These are phyloP conservation scores for Isoetes taiwanensis DNA, from an alignment of 75 land plant genomes.

Conservation along the genomic window DNA sequence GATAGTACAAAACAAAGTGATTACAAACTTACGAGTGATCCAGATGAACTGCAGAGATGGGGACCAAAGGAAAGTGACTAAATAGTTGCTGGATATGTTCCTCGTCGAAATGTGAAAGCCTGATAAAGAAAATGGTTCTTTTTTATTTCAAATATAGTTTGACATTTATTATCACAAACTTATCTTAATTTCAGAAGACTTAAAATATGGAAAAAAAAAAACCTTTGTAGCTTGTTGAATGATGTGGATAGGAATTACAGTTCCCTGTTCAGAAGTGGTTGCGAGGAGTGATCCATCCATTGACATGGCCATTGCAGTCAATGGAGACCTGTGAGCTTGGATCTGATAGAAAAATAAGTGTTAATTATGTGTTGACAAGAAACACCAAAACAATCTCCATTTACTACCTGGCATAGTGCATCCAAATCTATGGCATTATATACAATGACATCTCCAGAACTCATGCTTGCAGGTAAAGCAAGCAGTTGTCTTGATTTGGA, in stretches of 20 bases:
- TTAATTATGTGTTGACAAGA: background rate
- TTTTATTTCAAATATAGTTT: too few species aligned
- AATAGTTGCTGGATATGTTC: too few species aligned
- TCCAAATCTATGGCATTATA: conserved; percentile 63
- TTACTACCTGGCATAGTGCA: conserved; percentile 60
- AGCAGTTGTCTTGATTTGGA: conserved; percentile 44
- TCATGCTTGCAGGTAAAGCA: conserved; percentile 56
- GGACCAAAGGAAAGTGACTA: too few species aligned
- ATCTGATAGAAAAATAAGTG: conserved; percentile 34
- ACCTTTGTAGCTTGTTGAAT: conserved; percentile 71
- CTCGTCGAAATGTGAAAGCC: too few species aligned
- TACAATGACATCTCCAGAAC: conserved; percentile 44
- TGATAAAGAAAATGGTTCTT: too few species aligned
- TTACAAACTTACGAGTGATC: too few species aligned
- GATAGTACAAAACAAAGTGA: too few species aligned
- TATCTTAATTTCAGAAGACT: too few species aligned
- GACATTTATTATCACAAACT: too few species aligned
- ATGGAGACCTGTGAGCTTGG: conserved; percentile 53
- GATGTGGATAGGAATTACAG: conserved; percentile 55
- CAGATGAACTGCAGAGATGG: too few species aligned
- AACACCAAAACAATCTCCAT: too few species aligned
- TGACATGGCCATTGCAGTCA: conserved; percentile 63
- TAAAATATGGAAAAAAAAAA: too few species aligned
- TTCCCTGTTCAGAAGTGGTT: conserved; percentile 81
- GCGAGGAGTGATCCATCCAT: conserved; percentile 53